Evolutionary conservation across 140 eudicot species (phyloP).

Genomic region (Ambrosia hybrid): DNA sequence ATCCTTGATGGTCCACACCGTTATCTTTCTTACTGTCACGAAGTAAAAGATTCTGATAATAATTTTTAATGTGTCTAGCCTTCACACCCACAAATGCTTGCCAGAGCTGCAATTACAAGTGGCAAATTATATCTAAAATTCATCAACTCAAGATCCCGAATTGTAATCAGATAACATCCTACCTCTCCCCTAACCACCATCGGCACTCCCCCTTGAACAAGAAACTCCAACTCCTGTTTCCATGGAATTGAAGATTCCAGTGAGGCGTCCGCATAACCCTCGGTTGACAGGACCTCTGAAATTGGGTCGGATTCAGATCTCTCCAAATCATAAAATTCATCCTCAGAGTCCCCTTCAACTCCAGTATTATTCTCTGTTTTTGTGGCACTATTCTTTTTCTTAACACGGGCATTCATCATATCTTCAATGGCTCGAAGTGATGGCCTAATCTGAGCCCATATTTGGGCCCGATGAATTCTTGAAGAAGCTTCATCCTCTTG

Average conservation of each 20-base stretch:
- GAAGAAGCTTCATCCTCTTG: conserved; percentile 40
- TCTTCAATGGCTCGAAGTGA: conserved; percentile 80
- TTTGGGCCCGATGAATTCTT: conserved; percentile 46
- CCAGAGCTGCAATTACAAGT: conserved; percentile 72
- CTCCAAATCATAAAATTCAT: conserved; percentile 85
- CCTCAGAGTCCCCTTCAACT: conserved; percentile 74
- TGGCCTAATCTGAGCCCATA: conserved; percentile 82
- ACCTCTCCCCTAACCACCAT: conserved; percentile 99
- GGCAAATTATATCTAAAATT: conserved; percentile 10
- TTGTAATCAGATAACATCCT: not conserved
- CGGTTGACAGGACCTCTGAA: conserved; percentile 39
- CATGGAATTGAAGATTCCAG: conserved; percentile 53
- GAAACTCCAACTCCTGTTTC: conserved; percentile 83
- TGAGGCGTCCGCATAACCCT: conserved; percentile 22
- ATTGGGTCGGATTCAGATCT: conserved; percentile 64
- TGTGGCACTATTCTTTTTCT: conserved; percentile 40
- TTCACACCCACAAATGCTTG: conserved; percentile 98
- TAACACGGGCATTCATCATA: conserved; percentile 85
- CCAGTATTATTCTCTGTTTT: conserved; percentile 34
- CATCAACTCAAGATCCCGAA: no score
- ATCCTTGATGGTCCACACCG: conserved; percentile 28
- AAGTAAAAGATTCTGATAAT: conserved; percentile 75
- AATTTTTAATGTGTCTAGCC: conserved; percentile 68
- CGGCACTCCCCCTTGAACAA: conserved; percentile 96
- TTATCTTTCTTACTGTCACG: conserved; percentile 35